Evolutionary conservation across 148 eudicot species (phyloP).

Genomic region (Chenopodium formosanum): DNA sequence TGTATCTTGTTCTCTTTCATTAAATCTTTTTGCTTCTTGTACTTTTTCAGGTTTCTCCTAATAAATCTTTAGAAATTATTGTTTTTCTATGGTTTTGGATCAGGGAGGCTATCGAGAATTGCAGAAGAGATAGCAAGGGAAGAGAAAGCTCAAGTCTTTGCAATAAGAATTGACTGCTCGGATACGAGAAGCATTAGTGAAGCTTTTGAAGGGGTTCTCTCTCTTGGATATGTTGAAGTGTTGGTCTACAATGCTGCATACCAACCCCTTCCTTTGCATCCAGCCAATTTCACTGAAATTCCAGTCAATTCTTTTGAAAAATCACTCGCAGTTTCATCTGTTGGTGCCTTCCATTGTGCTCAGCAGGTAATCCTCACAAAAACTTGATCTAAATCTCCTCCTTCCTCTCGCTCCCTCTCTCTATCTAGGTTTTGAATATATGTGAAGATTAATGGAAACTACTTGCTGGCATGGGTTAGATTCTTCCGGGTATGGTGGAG

Average conservation of each 20-base stretch:
- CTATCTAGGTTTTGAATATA: neutral
- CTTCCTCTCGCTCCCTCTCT: neutral
- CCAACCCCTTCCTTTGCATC: conserved; percentile 38
- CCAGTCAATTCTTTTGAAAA: conserved; percentile 55
- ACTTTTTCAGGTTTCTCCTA: neutral
- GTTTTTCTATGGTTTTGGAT: neutral
- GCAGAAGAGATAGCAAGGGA: conserved; percentile 93
- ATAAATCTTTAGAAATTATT: neutral
- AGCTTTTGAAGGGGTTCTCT: conserved; percentile 82
- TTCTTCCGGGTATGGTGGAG: conserved; percentile 76
- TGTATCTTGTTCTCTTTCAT: neutral
- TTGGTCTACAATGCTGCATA: conserved; percentile 79
- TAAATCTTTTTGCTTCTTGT: neutral
- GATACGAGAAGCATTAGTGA: conserved; percentile 58
- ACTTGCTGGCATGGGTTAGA: conserved; percentile 35
- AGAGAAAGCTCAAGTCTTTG: conserved; percentile 78
- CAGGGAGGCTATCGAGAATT: conserved; percentile 69
- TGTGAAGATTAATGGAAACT: neutral
- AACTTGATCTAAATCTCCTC: neutral
- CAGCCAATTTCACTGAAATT: conserved; percentile 49
- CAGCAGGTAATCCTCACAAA: conserved; percentile 49
- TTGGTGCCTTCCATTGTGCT: conserved; percentile 84
- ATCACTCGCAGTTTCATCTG: conserved; percentile 69
- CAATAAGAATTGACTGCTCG: conserved; percentile 84
- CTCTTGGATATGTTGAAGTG: conserved; percentile 80